phyloP scores from a whole-genome alignment of 441 rosid genomes.

The Pelargonium australe region DNA sequence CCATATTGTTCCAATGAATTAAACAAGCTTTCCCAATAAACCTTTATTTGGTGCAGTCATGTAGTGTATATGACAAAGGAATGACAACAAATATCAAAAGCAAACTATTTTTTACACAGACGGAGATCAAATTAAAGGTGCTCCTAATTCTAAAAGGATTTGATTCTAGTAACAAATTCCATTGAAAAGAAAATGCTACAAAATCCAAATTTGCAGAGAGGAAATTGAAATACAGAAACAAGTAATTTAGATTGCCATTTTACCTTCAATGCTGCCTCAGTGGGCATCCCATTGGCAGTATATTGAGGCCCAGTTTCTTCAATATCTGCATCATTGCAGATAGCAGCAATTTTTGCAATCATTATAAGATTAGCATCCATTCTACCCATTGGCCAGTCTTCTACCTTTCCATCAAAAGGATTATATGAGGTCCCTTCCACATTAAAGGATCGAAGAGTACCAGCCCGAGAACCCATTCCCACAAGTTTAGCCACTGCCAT shows the following conservation, averaged over 20 bases:
- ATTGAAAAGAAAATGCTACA: background rate
- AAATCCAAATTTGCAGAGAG: background rate
- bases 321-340: slow-evolving; percentile 39
- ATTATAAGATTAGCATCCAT: slow-evolving; percentile 42
- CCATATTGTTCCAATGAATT: background rate
- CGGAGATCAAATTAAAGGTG: background rate
- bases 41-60: background rate
- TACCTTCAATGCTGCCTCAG: slow-evolving; percentile 48
- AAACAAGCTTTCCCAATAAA: background rate
- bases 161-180: background rate
- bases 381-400: slow-evolving; percentile 30
- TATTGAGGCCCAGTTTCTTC: slow-evolving; percentile 29
- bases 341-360: slow-evolving; percentile 37
- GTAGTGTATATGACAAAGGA: background rate
- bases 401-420: slow-evolving; percentile 38
- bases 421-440: slow-evolving; percentile 43
- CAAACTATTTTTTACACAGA: background rate
- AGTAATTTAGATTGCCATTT: background rate
- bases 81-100: background rate
- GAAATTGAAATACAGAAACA: background rate
- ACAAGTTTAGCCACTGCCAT: slow-evolving; percentile 42
- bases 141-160: background rate
- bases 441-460: slow-evolving; percentile 29
- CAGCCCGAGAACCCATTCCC: slow-evolving; percentile 25
- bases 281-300: slow-evolving; percentile 43